Evolutionary conservation across 495 filamentous ascomycete genomes (phyloP), one percentile per base, ranked within the genome.

Genomic region (Penicillium chermesinum): DNA sequence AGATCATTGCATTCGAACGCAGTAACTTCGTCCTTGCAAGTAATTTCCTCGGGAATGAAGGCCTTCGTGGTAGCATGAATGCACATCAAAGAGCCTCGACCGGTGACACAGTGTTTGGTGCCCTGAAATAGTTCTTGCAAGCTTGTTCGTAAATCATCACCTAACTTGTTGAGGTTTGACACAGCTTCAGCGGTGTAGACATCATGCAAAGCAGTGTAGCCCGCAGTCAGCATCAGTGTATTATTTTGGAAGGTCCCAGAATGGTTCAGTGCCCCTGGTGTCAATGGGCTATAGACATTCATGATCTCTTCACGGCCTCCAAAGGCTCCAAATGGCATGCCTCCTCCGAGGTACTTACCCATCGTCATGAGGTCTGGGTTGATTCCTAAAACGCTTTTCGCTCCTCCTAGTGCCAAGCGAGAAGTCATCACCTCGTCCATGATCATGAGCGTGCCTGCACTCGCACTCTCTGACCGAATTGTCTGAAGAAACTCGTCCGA

Each of bases 301-400:
- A 82, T 79, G 44, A 80, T 61, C 30, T 79, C 73, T 40, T 55
- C 57, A 19, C 75, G 53, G 4, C 80, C 79, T 6, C 79, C 78
- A 56, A 83, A 81, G 1, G 71, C 76, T 4, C 80, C 80, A 54
- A 81, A 80, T 10, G 74, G 65, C 50, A 81, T 65, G 1, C 80
- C 80, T 6, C 79, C 80, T 3, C 80, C 80, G 14, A 82, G 54
- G 48, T 74, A 81, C 57, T 83, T 83, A 1, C 80, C 46, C 79
- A 53, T 48, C 7, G 78, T 79, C 25, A 75, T 72, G 41, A 83
- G 35, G 50, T 83, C 80, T 1, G 80, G 78, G 8, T 48, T 61
- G 25, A 83, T 37, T 0, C 61, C 65, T 15, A 42, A n/a, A 2
- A 17, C 27, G 49, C 38, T 61, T 18, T 62, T 43, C 13, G 43